Evolutionary conservation across 1,284 basidiomycete genomes (phyloP).

Genomic region (Boletus sp.): DNA sequence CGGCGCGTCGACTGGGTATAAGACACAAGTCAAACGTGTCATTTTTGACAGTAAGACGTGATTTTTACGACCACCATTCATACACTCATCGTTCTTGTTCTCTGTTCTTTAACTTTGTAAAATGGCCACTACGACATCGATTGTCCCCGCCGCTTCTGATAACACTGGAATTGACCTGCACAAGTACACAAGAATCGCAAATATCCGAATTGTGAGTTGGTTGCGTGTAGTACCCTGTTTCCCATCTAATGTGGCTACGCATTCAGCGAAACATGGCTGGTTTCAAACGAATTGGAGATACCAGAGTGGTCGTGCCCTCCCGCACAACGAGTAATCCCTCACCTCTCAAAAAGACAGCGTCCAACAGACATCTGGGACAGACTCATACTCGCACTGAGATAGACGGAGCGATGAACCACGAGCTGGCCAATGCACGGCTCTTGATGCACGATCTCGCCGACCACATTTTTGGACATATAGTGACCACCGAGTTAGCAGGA

Average conservation of each 20-base stretch:
- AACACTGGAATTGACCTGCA: background rate
- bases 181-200: slow-evolving; percentile 1
- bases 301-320: background rate
- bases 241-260: background rate
- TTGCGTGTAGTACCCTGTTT: background rate
- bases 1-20: background rate
- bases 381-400: slow-evolving; percentile 5
- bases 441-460: slow-evolving; percentile 16
- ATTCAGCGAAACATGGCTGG: slow-evolving; percentile 16
- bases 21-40: background rate
- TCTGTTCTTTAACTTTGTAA: background rate
- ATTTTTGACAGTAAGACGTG: background rate
- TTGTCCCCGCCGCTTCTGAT: background rate
- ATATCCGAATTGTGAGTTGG: slow-evolving; percentile 7
- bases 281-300: background rate
- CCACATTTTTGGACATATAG: slow-evolving; percentile 17
- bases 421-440: slow-evolving; percentile 2
- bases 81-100: slow-evolving; percentile 9
- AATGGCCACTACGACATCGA: slow-evolving; percentile 1
- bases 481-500: slow-evolving; percentile 10
- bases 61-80: background rate
- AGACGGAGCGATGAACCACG: slow-evolving; percentile 11
- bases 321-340: slow-evolving; percentile 8
- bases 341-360: slow-evolving; percentile 5
- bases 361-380: slow-evolving; percentile 13